phyloP scores from a whole-genome alignment of 345 rosid genomes.

The Ceriops decandra region DNA sequence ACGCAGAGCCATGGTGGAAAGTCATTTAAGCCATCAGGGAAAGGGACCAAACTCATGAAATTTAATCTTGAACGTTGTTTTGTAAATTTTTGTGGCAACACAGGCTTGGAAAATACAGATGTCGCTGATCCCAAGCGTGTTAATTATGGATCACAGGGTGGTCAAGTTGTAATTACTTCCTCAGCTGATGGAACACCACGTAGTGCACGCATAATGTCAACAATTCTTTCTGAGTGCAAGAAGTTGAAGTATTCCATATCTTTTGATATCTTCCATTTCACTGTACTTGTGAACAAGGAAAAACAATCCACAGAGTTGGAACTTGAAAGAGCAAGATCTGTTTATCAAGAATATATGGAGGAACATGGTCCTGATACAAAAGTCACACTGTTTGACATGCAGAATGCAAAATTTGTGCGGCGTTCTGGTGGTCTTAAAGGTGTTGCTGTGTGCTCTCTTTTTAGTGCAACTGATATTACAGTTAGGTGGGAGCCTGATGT shows the following conservation, averaged over 20 bases:
- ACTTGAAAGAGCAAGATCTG: constrained; percentile 81
- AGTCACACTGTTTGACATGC: constrained; percentile 69
- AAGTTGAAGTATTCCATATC: constrained; percentile 64
- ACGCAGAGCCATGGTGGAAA: constrained; percentile 45
- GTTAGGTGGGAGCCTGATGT: constrained; percentile 92
- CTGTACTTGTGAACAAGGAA: constrained; percentile 75
- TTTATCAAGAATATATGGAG: constrained; percentile 68
- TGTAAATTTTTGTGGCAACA: constrained; percentile 60
- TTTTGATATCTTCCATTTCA: constrained; percentile 74
- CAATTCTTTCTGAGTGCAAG: constrained; percentile 47
- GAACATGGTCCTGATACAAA: constrained; percentile 52
- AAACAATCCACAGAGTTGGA: constrained; percentile 81
- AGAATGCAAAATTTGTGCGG: constrained; percentile 79
- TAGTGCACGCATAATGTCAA: constrained; percentile 56
- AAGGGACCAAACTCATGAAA: constrained; percentile 70
- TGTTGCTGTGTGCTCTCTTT: constrained; percentile 80
- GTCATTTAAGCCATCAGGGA: constrained; percentile 61
- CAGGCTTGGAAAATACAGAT: constrained; percentile 58
- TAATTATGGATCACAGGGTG: constrained; percentile 99
- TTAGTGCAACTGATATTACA: constrained; percentile 84
- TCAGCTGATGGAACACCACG: constrained; percentile 82
- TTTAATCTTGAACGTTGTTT: constrained; percentile 81
- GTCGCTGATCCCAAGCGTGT: constrained; percentile 90
- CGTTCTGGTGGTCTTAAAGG: constrained; percentile 90
- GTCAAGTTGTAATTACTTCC: constrained; percentile 55